Evolutionary conservation across 2,329 filamentous ascomycete species (phyloP).

Genomic region (Rasamsonia emersonii): DNA sequence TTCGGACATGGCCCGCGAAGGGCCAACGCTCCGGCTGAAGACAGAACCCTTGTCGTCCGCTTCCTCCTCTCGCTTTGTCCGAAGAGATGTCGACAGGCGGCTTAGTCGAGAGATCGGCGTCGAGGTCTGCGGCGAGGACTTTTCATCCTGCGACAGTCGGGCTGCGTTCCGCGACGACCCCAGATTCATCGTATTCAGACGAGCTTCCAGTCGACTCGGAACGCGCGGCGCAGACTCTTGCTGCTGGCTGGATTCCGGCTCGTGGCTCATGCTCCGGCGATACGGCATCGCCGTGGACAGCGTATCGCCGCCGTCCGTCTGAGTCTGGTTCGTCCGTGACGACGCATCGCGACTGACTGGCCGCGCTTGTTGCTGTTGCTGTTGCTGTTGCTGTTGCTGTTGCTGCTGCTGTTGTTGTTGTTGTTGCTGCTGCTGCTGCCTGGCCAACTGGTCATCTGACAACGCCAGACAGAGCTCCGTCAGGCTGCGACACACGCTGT

Average conservation of each 20-base stretch:
- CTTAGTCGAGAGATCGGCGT: conserved; percentile 24
- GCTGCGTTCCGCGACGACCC: conserved; percentile 11
- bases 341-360: conserved; percentile 21
- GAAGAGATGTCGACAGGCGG: conserved; percentile 32
- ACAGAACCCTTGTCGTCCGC: conserved; percentile 20
- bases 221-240: conserved; percentile 18
- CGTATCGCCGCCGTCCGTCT: conserved; percentile 18
- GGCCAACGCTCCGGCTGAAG: conserved; percentile 25
- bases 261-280: conserved; percentile 30
- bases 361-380: conserved; percentile 16
- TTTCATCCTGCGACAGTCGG: conserved; percentile 19
- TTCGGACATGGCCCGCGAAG: conserved; percentile 36
- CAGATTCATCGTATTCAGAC: conserved; percentile 28
- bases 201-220: conserved; percentile 30
- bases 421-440: conserved; percentile 14
- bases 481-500: conserved; percentile 83
- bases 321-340: conserved; percentile 13
- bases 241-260: conserved; percentile 24
- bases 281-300: conserved; percentile 20
- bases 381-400: conserved; percentile 11
- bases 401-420: conserved; percentile 14
- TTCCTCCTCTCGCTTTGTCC: conserved; percentile 28
- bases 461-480: conserved; percentile 88
- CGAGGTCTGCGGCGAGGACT: conserved; percentile 18
- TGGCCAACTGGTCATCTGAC: conserved; percentile 54